Conservation (phyloP, 495 filamentous ascomycete genomes). For the Baudoinia panamericana region DNA sequence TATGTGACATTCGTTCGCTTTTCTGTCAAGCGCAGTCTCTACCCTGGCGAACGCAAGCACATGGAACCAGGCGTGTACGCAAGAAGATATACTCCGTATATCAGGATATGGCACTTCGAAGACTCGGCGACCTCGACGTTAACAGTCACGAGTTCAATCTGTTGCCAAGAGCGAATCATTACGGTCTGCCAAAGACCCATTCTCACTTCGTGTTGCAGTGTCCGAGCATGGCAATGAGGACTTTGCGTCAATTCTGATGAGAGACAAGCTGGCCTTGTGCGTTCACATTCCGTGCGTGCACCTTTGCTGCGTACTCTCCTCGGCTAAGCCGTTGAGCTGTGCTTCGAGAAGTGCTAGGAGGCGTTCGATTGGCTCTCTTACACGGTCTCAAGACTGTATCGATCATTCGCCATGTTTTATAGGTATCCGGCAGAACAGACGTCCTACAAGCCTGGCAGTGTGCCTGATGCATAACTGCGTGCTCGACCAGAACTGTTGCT, state of each 20-base stretch:
- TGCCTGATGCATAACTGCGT: no score
- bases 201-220: constrained; percentile 26
- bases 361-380: no score
- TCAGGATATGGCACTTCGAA: constrained; percentile 23
- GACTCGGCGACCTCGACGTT: constrained; percentile 20
- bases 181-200: constrained; percentile 22
- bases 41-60: neutral
- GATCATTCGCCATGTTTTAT: no score
- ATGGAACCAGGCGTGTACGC: neutral
- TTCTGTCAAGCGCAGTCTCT: neutral
- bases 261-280: no score
- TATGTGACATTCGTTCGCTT: neutral
- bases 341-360: no score
- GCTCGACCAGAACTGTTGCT: no score
- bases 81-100: neutral
- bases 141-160: constrained; percentile 24
- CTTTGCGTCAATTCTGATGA: constrained; percentile 22
- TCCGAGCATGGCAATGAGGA: constrained; percentile 22
- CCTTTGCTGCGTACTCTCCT: no score
- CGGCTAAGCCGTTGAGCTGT: no score
- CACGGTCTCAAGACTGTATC: no score
- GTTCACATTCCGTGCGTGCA: no score
- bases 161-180: constrained; percentile 17
- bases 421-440: no score
- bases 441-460: no score